These are phyloP conservation scores for Acrodontium crateriforme DNA, from an alignment of 2,329 filamentous ascomycete species.

Conservation along the genomic window DNA sequence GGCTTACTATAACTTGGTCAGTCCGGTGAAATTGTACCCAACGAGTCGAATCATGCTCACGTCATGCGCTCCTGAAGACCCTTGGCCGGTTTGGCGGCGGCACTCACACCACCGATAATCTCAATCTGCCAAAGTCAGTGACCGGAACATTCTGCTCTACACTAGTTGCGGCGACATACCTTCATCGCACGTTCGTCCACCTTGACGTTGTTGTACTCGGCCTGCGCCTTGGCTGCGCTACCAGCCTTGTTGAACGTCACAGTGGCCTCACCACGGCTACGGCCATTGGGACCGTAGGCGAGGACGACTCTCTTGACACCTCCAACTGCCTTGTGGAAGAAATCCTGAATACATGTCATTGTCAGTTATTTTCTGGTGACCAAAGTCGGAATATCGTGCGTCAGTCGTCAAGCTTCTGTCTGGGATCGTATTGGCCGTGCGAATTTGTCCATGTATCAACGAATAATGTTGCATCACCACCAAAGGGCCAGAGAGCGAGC, in stretches of 20 bases:
- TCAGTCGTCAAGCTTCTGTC: too few species aligned
- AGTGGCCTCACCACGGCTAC: slow-evolving; percentile 83
- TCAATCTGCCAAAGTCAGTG: slow-evolving; percentile 74
- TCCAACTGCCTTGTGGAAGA: slow-evolving; percentile 78
- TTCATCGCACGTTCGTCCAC: slow-evolving; percentile 87
- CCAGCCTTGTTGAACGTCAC: slow-evolving; percentile 73
- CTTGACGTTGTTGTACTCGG: slow-evolving; percentile 72
- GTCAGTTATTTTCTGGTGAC: slow-evolving; percentile 44
- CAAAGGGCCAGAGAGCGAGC: too few species aligned
- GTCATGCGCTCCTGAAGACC: slow-evolving; percentile 71
- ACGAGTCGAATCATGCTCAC: slow-evolving; percentile 34
- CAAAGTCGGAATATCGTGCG: slow-evolving; percentile 1
- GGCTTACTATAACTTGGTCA: slow-evolving; percentile 14
- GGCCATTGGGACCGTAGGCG: slow-evolving; percentile 82
- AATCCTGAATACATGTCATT: slow-evolving; percentile 68
- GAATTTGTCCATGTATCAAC: too few species aligned
- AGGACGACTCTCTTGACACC: slow-evolving; percentile 83
- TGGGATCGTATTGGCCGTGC: too few species aligned
- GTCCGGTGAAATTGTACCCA: slow-evolving; percentile 8
- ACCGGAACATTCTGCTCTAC: too few species aligned
- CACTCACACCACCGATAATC: slow-evolving; percentile 66
- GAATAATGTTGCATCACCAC: too few species aligned
- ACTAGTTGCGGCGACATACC: slow-evolving; percentile 40
- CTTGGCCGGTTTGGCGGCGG: slow-evolving; percentile 51
- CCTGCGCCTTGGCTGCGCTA: slow-evolving; percentile 71